phyloP scores from a whole-genome alignment of 768 basidiomycete genomes.

The Collybia mongolica region DNA sequence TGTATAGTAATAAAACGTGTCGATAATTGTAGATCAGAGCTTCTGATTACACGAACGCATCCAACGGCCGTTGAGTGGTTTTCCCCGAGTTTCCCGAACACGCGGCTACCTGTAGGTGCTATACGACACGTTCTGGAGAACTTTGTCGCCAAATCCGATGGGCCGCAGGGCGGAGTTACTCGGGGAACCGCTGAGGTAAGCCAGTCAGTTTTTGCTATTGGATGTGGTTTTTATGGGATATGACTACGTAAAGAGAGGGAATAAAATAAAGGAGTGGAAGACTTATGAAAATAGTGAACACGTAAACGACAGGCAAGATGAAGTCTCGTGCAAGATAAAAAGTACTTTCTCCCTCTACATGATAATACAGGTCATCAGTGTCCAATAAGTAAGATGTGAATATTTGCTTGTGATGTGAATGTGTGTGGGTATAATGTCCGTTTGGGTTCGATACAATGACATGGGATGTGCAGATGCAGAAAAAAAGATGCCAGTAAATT shows the following conservation, averaged over 20 bases:
- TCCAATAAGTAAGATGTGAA: slow-evolving; percentile 13
- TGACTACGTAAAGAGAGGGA: neutral
- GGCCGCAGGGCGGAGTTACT: slow-evolving; percentile 6
- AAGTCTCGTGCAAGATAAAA: no score
- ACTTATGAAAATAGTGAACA: no score
- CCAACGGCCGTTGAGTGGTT: neutral
- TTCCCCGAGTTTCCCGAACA: neutral
- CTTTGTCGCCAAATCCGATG: slow-evolving; percentile 1
- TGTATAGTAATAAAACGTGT: no score
- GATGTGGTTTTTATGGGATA: neutral
- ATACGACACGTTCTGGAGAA: slow-evolving; percentile 6
- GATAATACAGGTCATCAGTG: slow-evolving; percentile 8
- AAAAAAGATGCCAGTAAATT: slow-evolving; percentile 17
- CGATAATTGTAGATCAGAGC: slow-evolving; percentile 4
- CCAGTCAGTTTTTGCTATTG: neutral
- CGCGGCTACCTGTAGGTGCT: neutral
- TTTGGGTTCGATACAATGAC: slow-evolving; percentile 12
- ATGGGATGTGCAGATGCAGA: slow-evolving; percentile 12
- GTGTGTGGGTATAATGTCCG: slow-evolving; percentile 12
- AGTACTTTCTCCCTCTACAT: neutral
- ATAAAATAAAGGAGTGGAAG: neutral
- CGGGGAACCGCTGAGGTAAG: slow-evolving; percentile 9
- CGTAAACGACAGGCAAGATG: no score
- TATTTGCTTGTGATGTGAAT: neutral
- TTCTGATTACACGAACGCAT: slow-evolving; percentile 4